Conservation (phyloP, 176 grass and related monocot species). For the Phyllostachys edulis region DNA sequence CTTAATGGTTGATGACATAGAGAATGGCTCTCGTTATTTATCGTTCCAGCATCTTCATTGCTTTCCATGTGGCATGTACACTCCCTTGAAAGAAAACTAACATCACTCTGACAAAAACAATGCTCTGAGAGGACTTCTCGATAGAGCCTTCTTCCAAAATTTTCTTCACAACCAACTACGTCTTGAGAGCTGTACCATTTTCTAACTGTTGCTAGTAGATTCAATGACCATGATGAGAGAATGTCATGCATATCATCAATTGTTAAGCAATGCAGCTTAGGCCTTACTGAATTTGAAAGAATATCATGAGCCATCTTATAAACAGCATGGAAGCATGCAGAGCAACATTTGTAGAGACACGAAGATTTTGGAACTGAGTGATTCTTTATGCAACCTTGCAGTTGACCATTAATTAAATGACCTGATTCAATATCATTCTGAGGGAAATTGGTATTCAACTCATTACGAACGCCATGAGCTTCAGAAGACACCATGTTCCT, state of each 20-base stretch:
- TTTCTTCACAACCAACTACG: constrained; percentile 35
- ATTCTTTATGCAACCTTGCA: constrained; percentile 19
- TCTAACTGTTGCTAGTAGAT: constrained; percentile 58
- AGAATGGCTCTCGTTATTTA: constrained; percentile 34
- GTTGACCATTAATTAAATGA: constrained; percentile 31
- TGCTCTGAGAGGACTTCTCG: constrained; percentile 29
- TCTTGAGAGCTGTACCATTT: constrained; percentile 53
- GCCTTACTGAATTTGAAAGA: constrained; percentile 55
- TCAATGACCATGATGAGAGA: constrained; percentile 64
- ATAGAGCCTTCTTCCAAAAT: constrained; percentile 16
- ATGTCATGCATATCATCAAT: constrained; percentile 87
- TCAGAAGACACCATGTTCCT: constrained; percentile 25
- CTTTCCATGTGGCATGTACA: constrained; percentile 63
- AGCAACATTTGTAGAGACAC: constrained; percentile 78
- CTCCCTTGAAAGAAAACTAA: constrained; percentile 44
- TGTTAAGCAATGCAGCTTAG: constrained; percentile 43
- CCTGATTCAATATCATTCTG: constrained; percentile 22
- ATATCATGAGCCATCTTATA: constrained; percentile 55
- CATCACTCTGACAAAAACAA: constrained; percentile 49
- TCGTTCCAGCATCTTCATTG: constrained; percentile 38
- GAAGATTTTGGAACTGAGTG: constrained; percentile 38
- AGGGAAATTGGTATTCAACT: constrained; percentile 29
- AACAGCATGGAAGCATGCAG: constrained; percentile 53
- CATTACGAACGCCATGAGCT: constrained; percentile 23
- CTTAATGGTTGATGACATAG: constrained; percentile 31